phyloP scores from a whole-genome alignment of 352 stramenopile genomes.

The Thraustochytrium striatum region DNA sequence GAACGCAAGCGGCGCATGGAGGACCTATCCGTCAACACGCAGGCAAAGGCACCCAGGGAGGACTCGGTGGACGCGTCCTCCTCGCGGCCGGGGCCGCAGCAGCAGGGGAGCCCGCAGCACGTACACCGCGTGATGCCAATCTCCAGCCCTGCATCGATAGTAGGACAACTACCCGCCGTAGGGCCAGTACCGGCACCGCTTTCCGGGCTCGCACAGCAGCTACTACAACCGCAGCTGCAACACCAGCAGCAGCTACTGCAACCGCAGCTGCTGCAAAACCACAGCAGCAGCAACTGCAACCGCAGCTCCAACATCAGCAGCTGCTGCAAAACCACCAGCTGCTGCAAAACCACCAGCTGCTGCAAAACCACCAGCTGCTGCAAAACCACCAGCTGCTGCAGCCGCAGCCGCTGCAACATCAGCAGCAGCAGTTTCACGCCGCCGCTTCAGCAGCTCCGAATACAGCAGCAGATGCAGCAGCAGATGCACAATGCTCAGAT shows the following conservation, averaged over 20 bases:
- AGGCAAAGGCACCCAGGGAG: neutral
- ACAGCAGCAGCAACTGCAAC: too few species aligned
- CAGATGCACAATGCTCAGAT: too few species aligned
- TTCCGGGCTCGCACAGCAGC: neutral
- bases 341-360: too few species aligned
- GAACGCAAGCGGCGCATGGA: constrained; percentile 31
- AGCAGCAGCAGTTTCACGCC: neutral
- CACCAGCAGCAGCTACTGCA: neutral
- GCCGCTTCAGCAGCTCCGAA: neutral
- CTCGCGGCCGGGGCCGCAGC: neutral
- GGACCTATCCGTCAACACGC: neutral
- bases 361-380: too few species aligned
- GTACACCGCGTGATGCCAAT: too few species aligned
- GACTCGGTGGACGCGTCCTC: neutral
- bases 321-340: neutral
- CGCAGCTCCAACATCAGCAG: neutral
- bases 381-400: neutral
- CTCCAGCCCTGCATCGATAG: too few species aligned
- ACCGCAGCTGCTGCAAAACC: neutral
- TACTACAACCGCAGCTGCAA: neutral
- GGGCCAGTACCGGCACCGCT: too few species aligned
- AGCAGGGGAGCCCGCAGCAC: neutral
- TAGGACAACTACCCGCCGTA: too few species aligned
- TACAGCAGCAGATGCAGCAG: too few species aligned
- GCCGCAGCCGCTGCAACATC: neutral